These are phyloP conservation scores for Liriodendron chinense DNA, from an alignment of 164 flowering plant genomes.

Conservation along the genomic window DNA sequence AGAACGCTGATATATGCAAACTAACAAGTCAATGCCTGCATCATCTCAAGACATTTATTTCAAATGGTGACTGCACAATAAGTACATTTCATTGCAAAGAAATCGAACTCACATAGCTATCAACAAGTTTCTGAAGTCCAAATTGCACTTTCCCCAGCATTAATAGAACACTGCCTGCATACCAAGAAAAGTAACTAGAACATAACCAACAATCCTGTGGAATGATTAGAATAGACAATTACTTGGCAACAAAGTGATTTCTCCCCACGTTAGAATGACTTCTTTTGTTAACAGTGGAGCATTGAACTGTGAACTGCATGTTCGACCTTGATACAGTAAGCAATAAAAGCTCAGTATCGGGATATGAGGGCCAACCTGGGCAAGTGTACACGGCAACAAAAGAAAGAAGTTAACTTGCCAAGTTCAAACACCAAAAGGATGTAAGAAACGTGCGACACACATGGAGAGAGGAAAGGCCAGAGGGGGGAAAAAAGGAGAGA, in stretches of 20 bases:
- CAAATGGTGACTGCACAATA: neutral
- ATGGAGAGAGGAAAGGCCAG: no score
- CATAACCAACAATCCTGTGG: neutral
- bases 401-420: no score
- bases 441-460: no score
- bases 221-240: no score
- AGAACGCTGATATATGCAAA: conserved; percentile 59
- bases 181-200: neutral
- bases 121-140: conserved; percentile 79
- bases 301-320: neutral
- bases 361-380: neutral
- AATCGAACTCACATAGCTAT: conserved; percentile 64
- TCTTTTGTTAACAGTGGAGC: neutral
- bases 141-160: conserved; percentile 86
- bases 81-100: neutral
- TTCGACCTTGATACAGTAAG: neutral
- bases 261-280: neutral
- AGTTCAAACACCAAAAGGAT: no score
- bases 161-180: conserved; percentile 66
- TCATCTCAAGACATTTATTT: conserved; percentile 4
- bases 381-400: no score
- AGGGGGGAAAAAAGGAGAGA: no score
- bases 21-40: conserved; percentile 2
- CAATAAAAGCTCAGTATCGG: neutral
- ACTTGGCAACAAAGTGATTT: no score